These are phyloP conservation scores for Puccinia coronata DNA, from an alignment of 1,284 basidiomycete genomes.

Conservation along the genomic window DNA sequence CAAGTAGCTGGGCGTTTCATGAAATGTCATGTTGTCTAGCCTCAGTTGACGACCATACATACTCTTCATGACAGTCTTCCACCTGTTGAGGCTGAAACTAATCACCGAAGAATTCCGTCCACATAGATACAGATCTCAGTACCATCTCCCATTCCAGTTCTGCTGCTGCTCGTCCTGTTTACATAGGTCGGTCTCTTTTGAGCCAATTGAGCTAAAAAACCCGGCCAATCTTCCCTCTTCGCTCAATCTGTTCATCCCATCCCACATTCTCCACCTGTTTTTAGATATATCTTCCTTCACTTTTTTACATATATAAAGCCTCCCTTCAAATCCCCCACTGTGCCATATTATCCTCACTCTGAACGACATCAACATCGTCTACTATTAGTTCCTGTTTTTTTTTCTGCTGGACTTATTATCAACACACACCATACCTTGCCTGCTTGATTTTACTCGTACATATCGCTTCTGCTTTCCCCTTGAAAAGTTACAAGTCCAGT, in stretches of 20 bases:
- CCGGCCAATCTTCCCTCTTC: neutral
- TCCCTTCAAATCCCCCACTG: neutral
- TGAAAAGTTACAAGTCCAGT: too few species aligned
- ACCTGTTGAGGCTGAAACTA: constrained; percentile 14
- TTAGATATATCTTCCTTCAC: too few species aligned
- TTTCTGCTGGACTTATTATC: too few species aligned
- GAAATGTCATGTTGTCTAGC: neutral
- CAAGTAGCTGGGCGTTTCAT: constrained; percentile 16
- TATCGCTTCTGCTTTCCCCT: too few species aligned
- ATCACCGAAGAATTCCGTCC: neutral
- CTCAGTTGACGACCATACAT: constrained; percentile 19
- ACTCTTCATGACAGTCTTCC: neutral
- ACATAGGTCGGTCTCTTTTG: neutral
- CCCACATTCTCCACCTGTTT: constrained; percentile 8
- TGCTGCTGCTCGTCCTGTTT: neutral
- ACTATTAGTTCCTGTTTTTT: too few species aligned
- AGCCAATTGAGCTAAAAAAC: neutral
- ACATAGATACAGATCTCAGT: constrained; percentile 20
- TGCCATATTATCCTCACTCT: too few species aligned
- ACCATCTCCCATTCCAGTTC: too few species aligned
- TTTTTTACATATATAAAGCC: neutral
- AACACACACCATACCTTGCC: too few species aligned
- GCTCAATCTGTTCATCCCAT: neutral
- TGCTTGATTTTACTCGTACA: too few species aligned
- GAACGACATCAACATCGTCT: too few species aligned